Percentiles rank a stretch among this genome's conserved stretches.
These are phyloP conservation scores for Colletotrichum sp. DNA, from an alignment of 2,329 filamentous ascomycete genomes.

Conservation along the genomic window DNA sequence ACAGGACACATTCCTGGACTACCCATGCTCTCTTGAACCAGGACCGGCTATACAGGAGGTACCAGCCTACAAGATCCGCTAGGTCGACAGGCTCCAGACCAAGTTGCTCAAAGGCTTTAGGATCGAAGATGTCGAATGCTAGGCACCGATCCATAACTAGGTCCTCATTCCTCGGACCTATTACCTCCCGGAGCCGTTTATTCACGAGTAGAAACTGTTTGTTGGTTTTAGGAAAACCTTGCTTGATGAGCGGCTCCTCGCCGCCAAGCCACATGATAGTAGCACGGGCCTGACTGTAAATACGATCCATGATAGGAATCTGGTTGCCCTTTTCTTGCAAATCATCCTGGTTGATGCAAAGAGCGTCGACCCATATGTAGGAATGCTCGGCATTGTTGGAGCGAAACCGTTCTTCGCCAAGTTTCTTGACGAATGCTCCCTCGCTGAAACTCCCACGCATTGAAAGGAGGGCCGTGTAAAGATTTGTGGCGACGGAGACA, in stretches of 20 bases:
- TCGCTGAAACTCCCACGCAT: accelerated
- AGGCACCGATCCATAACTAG: accelerated
- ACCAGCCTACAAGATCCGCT: background rate
- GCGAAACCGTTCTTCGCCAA: background rate
- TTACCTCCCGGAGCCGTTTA: accelerated
- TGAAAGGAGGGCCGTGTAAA: background rate
- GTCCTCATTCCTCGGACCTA: accelerated
- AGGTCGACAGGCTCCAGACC: background rate
- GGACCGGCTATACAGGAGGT: background rate
- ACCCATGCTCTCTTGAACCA: background rate
- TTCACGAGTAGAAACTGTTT: background rate
- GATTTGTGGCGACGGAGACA: background rate
- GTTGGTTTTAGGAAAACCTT: background rate
- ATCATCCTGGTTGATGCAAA: background rate
- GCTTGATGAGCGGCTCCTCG: background rate
- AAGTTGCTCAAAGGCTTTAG: accelerated
- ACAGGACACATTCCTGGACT: background rate
- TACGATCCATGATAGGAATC: background rate
- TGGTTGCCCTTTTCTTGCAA: background rate
- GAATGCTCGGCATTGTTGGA: background rate
- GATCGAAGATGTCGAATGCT: accelerated
- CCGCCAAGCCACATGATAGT: background rate
- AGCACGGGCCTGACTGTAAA: background rate
- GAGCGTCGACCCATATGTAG: background rate
- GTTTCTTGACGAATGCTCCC: accelerated